phyloP scores from a whole-genome alignment of 176 grass and related monocot species.

The Cenchrus fungigraminus region DNA sequence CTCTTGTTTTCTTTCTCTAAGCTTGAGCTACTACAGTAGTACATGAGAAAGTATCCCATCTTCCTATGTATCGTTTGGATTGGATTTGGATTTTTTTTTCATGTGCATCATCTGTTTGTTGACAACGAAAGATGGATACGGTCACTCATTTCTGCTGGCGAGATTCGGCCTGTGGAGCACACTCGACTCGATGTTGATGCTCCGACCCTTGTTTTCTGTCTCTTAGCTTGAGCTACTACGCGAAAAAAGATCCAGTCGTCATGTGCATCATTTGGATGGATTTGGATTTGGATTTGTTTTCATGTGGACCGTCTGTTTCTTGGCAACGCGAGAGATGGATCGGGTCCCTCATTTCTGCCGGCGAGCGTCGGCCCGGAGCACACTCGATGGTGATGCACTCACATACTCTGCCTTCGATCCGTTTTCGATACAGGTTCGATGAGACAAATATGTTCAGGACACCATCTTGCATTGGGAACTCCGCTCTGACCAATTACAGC shows the following conservation, averaged over 20 bases:
- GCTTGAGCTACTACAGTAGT: too few relatives aligned
- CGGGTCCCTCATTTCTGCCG: background rate
- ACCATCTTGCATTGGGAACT: background rate
- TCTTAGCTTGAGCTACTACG: too few relatives aligned
- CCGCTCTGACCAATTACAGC: background rate
- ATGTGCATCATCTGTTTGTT: too few relatives aligned
- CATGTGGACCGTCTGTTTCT: constrained; percentile 1
- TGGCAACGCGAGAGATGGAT: background rate
- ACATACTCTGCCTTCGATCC: background rate
- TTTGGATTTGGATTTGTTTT: background rate
- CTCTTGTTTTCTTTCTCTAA: too few relatives aligned
- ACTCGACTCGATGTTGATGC: too few relatives aligned
- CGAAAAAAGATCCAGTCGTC: too few relatives aligned
- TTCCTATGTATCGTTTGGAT: too few relatives aligned
- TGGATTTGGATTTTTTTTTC: too few relatives aligned
- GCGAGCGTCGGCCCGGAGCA: background rate
- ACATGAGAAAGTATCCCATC: too few relatives aligned
- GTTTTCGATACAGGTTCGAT: background rate
- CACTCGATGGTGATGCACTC: background rate
- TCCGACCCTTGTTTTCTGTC: too few relatives aligned
- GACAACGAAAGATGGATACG: too few relatives aligned
- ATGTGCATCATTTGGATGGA: background rate
- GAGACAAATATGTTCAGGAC: background rate
- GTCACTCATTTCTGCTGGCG: too few relatives aligned
- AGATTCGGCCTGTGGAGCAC: background rate